Conservation (phyloP, 352 stramenopile genomes). For the Globisporangium camurandrum region DNA sequence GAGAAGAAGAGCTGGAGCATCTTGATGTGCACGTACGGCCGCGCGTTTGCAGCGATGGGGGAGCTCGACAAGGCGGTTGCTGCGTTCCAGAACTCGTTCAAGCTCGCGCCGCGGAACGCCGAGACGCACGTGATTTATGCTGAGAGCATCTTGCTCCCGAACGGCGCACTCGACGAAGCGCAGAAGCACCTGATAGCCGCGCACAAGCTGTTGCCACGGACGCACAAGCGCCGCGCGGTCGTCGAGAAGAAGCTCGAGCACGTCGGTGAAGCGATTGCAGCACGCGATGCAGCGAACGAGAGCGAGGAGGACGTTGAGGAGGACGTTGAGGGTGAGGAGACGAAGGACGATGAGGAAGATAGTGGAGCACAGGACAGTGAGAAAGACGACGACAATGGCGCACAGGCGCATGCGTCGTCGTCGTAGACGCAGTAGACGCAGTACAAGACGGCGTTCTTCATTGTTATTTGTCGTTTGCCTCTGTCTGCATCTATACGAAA, state of each 20-base stretch:
- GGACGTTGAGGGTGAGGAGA: constrained; percentile 1
- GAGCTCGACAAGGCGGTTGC: constrained; percentile 71
- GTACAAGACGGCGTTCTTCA: too few relatives aligned
- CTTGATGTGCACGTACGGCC: constrained; percentile 79
- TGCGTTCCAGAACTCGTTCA: constrained; percentile 79
- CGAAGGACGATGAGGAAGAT: constrained; percentile 7
- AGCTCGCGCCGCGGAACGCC: constrained; percentile 68
- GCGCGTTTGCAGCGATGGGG: constrained; percentile 52
- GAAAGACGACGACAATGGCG: constrained; percentile 3
- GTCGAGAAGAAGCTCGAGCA: constrained; percentile 56
- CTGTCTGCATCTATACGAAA: too few relatives aligned
- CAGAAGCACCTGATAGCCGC: constrained; percentile 62
- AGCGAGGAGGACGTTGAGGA: constrained; percentile 1
- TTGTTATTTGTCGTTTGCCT: too few relatives aligned
- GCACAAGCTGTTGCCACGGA: constrained; percentile 45
- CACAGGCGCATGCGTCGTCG: too few relatives aligned
- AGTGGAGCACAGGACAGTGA: too few relatives aligned
- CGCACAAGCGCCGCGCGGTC: constrained; percentile 34
- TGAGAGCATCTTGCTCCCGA: constrained; percentile 62
- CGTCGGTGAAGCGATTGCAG: constrained; percentile 23
- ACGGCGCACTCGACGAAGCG: constrained; percentile 66
- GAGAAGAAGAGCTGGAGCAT: constrained; percentile 83
- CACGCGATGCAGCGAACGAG: not conserved
- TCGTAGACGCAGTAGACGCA: too few relatives aligned
- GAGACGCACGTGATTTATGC: constrained; percentile 84